These are phyloP conservation scores for Poa pratensis DNA, from an alignment of 176 grass and related monocot species.

Conservation along the genomic window DNA sequence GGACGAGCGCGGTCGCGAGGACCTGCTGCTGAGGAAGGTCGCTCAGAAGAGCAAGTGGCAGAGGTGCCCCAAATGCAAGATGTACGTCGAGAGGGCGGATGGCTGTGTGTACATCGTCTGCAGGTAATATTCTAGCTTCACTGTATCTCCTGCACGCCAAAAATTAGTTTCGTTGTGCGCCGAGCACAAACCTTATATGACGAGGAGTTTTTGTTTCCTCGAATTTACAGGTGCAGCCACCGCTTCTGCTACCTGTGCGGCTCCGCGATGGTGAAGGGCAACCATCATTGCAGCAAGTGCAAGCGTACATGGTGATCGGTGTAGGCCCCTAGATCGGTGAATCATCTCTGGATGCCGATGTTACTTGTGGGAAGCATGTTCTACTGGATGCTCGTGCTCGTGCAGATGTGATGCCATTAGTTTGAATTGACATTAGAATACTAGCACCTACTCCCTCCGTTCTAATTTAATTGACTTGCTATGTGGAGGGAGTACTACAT, in stretches of 20 bases:
- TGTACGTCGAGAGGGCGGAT: conserved; percentile 71
- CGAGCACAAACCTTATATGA: neutral
- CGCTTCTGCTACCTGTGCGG: conserved; percentile 82
- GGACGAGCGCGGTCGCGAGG: conserved; percentile 54
- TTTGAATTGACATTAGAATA: neutral
- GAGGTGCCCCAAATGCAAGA: conserved; percentile 79
- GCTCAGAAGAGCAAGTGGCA: conserved; percentile 65
- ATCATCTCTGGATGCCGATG: neutral
- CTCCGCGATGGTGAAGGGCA: conserved; percentile 59
- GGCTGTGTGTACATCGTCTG: conserved; percentile 80
- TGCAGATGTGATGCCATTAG: neutral
- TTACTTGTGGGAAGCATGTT: too few species aligned
- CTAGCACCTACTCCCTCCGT: neutral
- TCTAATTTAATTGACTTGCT: too few species aligned
- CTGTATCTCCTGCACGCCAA: neutral
- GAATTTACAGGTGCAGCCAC: conserved; percentile 55
- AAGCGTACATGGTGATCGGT: conserved; percentile 51
- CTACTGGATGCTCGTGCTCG: too few species aligned
- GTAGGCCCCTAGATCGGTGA: conserved; percentile 52
- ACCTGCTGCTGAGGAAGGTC: conserved; percentile 65
- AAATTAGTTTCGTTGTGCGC: neutral
- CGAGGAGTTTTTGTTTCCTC: neutral
- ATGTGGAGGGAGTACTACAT: too few species aligned
- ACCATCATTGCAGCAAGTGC: conserved; percentile 59
- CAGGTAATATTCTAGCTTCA: conserved; percentile 70